Evolutionary conservation across 257 asterid genomes (phyloP).

Genomic region (Anisodus acutangulus): DNA sequence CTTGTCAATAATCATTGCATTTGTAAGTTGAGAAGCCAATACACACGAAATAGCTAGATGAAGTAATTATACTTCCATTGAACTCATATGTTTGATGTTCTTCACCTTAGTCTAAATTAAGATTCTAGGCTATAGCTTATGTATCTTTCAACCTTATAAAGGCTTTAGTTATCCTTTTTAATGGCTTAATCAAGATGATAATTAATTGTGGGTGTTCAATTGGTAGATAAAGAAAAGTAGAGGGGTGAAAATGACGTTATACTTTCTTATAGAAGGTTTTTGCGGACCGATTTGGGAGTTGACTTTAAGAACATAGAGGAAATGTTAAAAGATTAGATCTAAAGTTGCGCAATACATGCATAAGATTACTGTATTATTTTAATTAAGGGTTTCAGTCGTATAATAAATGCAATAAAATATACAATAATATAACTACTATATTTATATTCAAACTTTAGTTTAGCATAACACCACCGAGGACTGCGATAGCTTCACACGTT

Average conservation of each 20-base stretch:
- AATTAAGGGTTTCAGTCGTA: not conserved
- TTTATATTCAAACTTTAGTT: slow-evolving; percentile 44
- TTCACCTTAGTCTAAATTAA: slow-evolving; percentile 2
- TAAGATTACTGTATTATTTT: not conserved
- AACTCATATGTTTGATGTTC: not conserved
- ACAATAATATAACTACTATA: not conserved
- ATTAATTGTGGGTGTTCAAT: not conserved
- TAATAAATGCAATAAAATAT: not conserved
- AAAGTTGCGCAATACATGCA: slow-evolving; percentile 41
- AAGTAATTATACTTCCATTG: not conserved
- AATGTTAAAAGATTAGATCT: slow-evolving; percentile 35
- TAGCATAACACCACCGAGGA: slow-evolving; percentile 44
- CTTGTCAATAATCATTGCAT: not conserved
- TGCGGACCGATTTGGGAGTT: slow-evolving; percentile 43
- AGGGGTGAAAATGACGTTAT: slow-evolving; percentile 16
- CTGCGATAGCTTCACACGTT: slow-evolving; percentile 44
- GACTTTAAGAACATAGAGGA: slow-evolving; percentile 39
- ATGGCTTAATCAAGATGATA: not conserved
- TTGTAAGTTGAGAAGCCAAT: not conserved
- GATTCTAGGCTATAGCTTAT: not conserved
- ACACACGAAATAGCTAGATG: not conserved
- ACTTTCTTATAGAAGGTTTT: slow-evolving; percentile 16
- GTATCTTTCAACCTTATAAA: not conserved
- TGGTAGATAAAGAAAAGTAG: not conserved
- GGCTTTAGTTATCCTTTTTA: not conserved